phyloP scores from a whole-genome alignment of 176 grass and related monocot species.

The Carex pumila region DNA sequence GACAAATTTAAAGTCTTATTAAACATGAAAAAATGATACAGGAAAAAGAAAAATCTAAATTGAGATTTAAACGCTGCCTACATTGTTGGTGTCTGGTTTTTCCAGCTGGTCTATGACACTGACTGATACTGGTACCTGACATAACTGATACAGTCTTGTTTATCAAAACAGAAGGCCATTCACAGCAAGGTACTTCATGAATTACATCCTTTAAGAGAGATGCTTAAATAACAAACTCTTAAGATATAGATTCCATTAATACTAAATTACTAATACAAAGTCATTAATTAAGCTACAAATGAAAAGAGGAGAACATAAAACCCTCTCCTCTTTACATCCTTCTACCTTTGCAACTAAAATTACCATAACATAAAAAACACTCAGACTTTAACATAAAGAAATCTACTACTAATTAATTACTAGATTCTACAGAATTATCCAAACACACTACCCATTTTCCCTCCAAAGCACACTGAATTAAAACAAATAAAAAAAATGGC shows the following conservation, averaged over 20 bases:
- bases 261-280: conserved; percentile 8
- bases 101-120: not conserved
- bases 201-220: not conserved
- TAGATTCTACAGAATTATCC: not conserved
- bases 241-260: not conserved
- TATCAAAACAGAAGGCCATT: not conserved
- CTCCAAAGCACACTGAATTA: not conserved
- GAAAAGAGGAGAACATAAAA: conserved; percentile 29
- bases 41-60: not conserved
- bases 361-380: not conserved
- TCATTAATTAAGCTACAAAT: conserved; percentile 13
- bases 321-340: conserved; percentile 17
- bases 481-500: not conserved
- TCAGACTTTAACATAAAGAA: not conserved
- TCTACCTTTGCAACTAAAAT: conserved; percentile 3
- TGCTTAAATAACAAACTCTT: not conserved
- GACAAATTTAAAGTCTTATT: too few species aligned
- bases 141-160: not conserved
- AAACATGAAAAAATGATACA: too few species aligned
- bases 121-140: not conserved
- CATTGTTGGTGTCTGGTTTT: not conserved
- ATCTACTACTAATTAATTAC: too few species aligned
- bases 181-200: not conserved
- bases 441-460: not conserved
- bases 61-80: not conserved